Base-by-base conservation (phyloP, 768 basidiomycete species). In the Tricholoma furcatifolium region DNA sequence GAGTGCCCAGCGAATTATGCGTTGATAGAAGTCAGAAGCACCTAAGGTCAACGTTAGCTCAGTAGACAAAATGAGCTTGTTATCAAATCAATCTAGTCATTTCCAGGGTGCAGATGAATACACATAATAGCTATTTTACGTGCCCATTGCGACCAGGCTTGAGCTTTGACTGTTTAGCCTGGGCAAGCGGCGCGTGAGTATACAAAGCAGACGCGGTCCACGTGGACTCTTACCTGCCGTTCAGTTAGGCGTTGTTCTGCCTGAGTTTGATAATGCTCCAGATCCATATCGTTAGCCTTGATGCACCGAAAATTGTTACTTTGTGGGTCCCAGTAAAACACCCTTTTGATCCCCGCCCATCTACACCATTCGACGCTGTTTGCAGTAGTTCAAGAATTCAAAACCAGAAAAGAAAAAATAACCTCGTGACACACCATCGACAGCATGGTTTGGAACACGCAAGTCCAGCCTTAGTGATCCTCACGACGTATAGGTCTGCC, bases 341-440 rank as follows among this genome's bases (percentile, higher is more conserved):
- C 74, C 36, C 81, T 73, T 65, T 75, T 79, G 53, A 83, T 73
- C 0, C 80, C 80, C 18, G 79, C 78, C 80, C 81, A 83, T 40
- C 67, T 66, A 58, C 78, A 82, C 79, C 79, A 83, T 50, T 78
- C 74, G 30, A 83, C 52, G 51, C 81, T 68, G 41, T n/a, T 36
- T 40, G 14, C 6, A 23, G 38, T 42, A 3, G 36, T 44, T 34
- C 36, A 54, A 48, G 56, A 41, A 38, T 12, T 12, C 48, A 35
- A 23, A 11, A 44, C 6, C 5, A 48, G 24, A 11, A 27, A 27
- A 9, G 15, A 6, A 18, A 40, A 7, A 27, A 35, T 20, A 21
- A 7, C 27, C 30, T 34, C 31, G 36, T 44, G 18, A 41, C 56
- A 59, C 50, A 67, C 68, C 67, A 82, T 39, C 81, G 66, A 76